phyloP scores from a whole-genome alignment of 1,284 basidiomycete species.

The Leccinum insolens region DNA sequence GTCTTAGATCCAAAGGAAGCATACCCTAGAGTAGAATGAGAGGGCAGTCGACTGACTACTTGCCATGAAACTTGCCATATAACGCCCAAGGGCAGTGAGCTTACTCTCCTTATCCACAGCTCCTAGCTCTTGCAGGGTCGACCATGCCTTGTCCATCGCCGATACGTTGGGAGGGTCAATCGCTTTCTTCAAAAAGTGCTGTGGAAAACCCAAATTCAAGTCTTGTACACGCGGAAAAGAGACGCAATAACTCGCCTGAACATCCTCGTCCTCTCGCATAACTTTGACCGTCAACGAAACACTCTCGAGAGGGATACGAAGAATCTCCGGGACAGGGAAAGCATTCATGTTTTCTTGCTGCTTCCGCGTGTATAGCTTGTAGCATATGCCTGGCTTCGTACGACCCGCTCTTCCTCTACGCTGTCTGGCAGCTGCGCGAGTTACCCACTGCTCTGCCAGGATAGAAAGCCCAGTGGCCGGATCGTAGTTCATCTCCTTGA shows the following conservation, averaged over 20 bases:
- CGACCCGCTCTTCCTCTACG: constrained; percentile 90
- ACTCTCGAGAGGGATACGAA: constrained; percentile 86
- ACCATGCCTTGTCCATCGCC: constrained; percentile 82
- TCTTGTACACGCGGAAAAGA: background rate
- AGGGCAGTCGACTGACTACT: background rate
- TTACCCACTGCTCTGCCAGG: constrained; percentile 81
- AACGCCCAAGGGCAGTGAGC: constrained; percentile 82
- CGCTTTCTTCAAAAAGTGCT: constrained; percentile 69
- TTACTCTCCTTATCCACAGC: constrained; percentile 68
- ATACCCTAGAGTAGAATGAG: constrained; percentile 52
- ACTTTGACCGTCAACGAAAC: constrained; percentile 85
- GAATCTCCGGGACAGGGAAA: constrained; percentile 87
- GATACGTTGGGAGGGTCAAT: constrained; percentile 82
- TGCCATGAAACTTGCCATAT: constrained; percentile 58
- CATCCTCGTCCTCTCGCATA: constrained; percentile 78
- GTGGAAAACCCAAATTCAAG: constrained; percentile 4
- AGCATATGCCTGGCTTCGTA: constrained; percentile 81
- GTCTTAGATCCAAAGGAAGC: constrained; percentile 87
- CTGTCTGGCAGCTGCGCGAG: constrained; percentile 82
- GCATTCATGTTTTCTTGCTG: constrained; percentile 73
- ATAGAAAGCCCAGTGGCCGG: constrained; percentile 75
- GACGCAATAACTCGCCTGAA: constrained; percentile 53
- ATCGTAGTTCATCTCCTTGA: constrained; percentile 90
- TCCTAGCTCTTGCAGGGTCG: constrained; percentile 76
- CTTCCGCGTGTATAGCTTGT: constrained; percentile 82